phyloP scores from a whole-genome alignment of 495 filamentous ascomycete genomes.

The Penicillium pulvis region DNA sequence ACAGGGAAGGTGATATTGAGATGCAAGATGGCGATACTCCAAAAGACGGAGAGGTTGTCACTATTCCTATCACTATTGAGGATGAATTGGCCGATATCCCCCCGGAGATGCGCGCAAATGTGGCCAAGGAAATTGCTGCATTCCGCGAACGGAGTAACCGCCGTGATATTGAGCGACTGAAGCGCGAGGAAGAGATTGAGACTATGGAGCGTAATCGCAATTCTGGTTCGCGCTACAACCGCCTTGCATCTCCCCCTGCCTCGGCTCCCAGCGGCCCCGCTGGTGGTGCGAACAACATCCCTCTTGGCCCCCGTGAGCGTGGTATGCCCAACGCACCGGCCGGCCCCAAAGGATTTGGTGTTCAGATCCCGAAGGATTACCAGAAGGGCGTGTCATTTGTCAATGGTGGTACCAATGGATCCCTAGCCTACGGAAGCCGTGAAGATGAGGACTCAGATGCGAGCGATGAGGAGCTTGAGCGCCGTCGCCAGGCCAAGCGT shows the following conservation, averaged over 20 bases:
- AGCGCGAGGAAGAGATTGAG: constrained; percentile 89
- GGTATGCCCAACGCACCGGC: constrained; percentile 74
- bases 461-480: constrained; percentile 83
- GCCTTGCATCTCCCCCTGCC: constrained; percentile 68
- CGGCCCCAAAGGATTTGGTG: constrained; percentile 73
- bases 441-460: constrained; percentile 91
- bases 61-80: constrained; percentile 84
- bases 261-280: constrained; percentile 72
- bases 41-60: constrained; percentile 76
- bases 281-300: constrained; percentile 78
- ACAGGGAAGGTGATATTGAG: constrained; percentile 66
- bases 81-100: constrained; percentile 97
- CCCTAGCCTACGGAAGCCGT: constrained; percentile 53
- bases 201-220: constrained; percentile 78
- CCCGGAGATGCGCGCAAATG: constrained; percentile 93
- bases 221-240: constrained; percentile 61
- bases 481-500: constrained; percentile 68
- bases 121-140: constrained; percentile 89
- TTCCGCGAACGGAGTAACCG: constrained; percentile 89
- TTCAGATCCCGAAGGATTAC: constrained; percentile 74
- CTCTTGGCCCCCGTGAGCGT: constrained; percentile 77
- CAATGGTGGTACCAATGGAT: constrained; percentile 75
- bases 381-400: constrained; percentile 85
- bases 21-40: constrained; percentile 68
- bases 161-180: constrained; percentile 83